Evolutionary conservation across 768 basidiomycete genomes (phyloP).

Genomic region (Auriculariales sp.): DNA sequence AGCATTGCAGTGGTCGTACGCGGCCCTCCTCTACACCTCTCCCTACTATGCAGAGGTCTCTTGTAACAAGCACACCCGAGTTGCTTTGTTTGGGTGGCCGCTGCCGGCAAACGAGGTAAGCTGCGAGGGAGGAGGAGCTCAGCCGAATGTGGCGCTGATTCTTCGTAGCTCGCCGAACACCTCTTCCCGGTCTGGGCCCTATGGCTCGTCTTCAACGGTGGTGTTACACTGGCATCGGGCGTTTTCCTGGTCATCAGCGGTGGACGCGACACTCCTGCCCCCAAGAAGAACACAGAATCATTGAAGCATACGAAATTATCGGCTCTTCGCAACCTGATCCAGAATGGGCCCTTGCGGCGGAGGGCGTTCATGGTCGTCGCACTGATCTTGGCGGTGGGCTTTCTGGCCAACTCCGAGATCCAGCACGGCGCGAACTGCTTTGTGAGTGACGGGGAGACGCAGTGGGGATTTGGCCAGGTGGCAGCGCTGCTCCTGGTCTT

Average conservation of each 20-base stretch:
- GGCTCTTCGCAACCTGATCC: too few species aligned
- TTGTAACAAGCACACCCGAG: conserved; percentile 3
- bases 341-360: too few species aligned
- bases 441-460: neutral
- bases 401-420: neutral
- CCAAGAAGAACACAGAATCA: neutral
- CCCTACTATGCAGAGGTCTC: conserved; percentile 5
- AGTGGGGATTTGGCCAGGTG: neutral
- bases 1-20: conserved; percentile 6
- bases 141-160: neutral
- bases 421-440: neutral
- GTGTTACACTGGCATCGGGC: conserved; percentile 3
- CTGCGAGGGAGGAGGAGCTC: too few species aligned
- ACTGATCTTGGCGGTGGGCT: neutral
- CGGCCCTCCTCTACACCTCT: conserved; percentile 5
- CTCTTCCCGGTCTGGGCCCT: conserved; percentile 3
- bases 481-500: neutral
- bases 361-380: neutral
- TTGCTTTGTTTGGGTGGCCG: conserved; percentile 5
- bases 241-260: conserved; percentile 4
- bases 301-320: too few species aligned
- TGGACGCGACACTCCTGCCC: too few species aligned
- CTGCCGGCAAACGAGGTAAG: neutral
- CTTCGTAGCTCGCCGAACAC: conserved; percentile 1
- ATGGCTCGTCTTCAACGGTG: conserved; percentile 7